Evolutionary conservation across 73 alveolate species (phyloP).

Genomic region (Paramecium tetraurelia): DNA sequence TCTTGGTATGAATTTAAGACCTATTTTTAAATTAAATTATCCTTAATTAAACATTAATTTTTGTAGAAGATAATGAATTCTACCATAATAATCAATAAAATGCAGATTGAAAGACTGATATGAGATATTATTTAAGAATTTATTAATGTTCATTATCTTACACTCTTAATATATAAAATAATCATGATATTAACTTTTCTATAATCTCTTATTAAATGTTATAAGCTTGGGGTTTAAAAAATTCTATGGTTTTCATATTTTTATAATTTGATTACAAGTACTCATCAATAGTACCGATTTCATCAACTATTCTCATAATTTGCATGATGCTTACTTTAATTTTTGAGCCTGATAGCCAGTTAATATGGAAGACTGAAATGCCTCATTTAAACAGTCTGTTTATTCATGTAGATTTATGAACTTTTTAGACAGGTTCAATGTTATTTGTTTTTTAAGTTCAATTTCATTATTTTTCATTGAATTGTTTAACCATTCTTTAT

Average conservation of each 20-base stretch:
- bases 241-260: neutral
- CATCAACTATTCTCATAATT: constrained; percentile 2
- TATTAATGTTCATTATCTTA: neutral
- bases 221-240: neutral
- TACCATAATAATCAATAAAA: no score
- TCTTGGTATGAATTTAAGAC: neutral
- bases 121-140: neutral
- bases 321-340: neutral
- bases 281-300: neutral
- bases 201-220: neutral
- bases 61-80: no score
- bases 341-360: neutral
- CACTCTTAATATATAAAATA: neutral
- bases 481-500: neutral
- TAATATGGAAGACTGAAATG: neutral
- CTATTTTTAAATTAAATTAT: no score
- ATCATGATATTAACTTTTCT: neutral
- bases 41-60: no score
- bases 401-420: neutral
- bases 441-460: neutral
- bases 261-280: neutral
- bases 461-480: neutral
- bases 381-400: neutral
- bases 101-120: no score
- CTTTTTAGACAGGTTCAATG: neutral